Base-by-base conservation (phyloP, 305 asterid species). In the Solanum chacoense region DNA sequence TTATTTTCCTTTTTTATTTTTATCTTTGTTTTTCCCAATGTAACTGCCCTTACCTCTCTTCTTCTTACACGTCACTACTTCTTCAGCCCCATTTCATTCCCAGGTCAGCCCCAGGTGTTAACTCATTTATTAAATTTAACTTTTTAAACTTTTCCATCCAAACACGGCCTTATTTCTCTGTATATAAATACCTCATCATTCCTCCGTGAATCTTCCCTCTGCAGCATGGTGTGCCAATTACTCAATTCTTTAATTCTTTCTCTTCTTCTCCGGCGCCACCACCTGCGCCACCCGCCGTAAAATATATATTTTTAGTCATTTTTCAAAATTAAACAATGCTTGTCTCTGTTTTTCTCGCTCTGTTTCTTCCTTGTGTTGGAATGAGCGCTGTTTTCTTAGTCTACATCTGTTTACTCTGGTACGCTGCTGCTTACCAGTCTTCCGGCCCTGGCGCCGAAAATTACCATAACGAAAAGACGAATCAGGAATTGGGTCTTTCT, bases 321-420 rank as follows among this genome's bases (percentile, higher is more conserved):
- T 29, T 13, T 10, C 63, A 34, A 4, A 20, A 10, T 37, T 4
- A 18, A 63, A 90, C 73, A 88, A 96, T 96, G 98, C 89, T 93
- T 84, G 89, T 95, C 16, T 94, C 98, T 12, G 91, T 97, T 6
- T 95, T 97, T 89, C 94, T 97, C 8, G 98, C 98, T 10, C 92
- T 97, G 78, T 96, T 97, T 85, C 94, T 97, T 11, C 98, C 99
- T 0, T 97, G 98, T 88, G 96, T 94, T 1, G 98, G 98, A 12
- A 96, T 97, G 98, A 91, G 95, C 91, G 95, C 91, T 0, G 93
- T 97, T 8, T 96, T 97, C 80, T 65, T 97, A 16, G 96, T 97
- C 5, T 96, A 97, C 93, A 85, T 94, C 40, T 97, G 98, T 59
- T 28, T 97, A 79, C 89, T 96, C 1, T 97, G 98, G 95, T 93